Percentiles rank a stretch among this genome's conserved stretches.
These are phyloP conservation scores for Penicillium decumbens DNA, from an alignment of 2,329 filamentous ascomycete genomes.

Conservation along the genomic window DNA sequence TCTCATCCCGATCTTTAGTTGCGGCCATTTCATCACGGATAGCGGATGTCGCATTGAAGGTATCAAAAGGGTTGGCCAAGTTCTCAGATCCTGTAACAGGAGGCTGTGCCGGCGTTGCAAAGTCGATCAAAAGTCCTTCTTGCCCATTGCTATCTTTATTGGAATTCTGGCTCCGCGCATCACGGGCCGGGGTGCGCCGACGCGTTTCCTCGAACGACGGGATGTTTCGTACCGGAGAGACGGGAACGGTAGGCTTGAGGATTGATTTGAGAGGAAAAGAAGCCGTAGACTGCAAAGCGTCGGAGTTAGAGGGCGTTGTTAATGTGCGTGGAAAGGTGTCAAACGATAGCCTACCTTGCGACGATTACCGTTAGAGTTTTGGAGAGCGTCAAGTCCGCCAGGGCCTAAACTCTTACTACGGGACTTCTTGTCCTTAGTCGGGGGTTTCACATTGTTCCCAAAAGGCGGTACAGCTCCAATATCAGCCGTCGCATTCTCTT, in stretches of 20 bases:
- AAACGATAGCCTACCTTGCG: conserved; percentile 61
- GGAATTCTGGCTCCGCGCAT: conserved; percentile 17
- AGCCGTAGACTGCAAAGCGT: conserved; percentile 37
- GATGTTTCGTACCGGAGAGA: conserved; percentile 62
- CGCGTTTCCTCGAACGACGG: conserved; percentile 54
- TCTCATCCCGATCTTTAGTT: conserved; percentile 64
- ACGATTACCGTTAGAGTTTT: conserved; percentile 68
- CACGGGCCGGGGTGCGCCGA: conserved; percentile 39
- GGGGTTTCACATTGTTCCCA: conserved; percentile 34
- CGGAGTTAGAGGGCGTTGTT: conserved; percentile 5
- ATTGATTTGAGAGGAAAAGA: conserved; percentile 60
- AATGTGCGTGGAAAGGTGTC: not conserved
- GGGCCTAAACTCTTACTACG: conserved; percentile 96
- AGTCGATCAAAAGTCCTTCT: conserved; percentile 41
- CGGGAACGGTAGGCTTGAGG: conserved; percentile 69
- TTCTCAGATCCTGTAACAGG: conserved; percentile 37
- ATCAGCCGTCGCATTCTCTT: conserved; percentile 73
- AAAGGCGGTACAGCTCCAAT: conserved; percentile 46
- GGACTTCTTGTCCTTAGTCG: conserved; percentile 57
- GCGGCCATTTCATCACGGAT: conserved; percentile 55
- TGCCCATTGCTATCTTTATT: conserved; percentile 15
- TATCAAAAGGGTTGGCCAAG: conserved; percentile 47
- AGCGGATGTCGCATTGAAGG: conserved; percentile 39
- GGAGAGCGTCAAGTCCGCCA: conserved; percentile 78
- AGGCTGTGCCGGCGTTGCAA: conserved; percentile 38